Base-by-base conservation (phyloP, 2,329 filamentous ascomycete genomes). In the Cytospora leucostoma region DNA sequence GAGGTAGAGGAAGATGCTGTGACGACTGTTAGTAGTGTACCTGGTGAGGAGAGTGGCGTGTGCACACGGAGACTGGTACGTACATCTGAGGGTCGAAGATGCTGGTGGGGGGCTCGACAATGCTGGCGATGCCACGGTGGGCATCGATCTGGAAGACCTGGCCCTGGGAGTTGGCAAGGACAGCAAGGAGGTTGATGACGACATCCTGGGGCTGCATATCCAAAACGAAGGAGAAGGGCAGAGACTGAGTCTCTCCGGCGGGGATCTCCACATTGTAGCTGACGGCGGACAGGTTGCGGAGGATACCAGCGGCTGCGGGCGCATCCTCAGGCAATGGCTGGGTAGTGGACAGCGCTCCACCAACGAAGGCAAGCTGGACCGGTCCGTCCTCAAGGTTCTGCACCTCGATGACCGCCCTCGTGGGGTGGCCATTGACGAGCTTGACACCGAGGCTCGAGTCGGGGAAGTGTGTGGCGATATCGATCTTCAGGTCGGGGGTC, bases 31-130 rank as follows among this genome's bases (percentile, higher is more conserved):
- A 47, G 54, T 38, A 34, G 49, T 27, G 33, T 19, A 34, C 1
- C 7, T 19, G 35, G 15, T 1, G 15, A 17, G 34, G 4, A n/a
- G 11, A 59, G 38, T 55, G 19, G 27, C 21, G 65, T 34, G 35
- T 33, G 34, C 13, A 50, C 5, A 33, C 12, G 38, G n/a, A 19
- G n/a, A 7, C 15, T 35, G 59, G 11, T 61, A 78, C 89, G 78
- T 83, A 98, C 94, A 97, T 93, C 79, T 97, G 93, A 66, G 93
- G 94, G 75, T 98, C 94, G 68, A 97, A 90, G 77, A 97, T 87
- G 84, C 89, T 96, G 67, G 90, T 92, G 61, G 94, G 92, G 2
- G 93, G 88, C 78, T 98, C 94, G 57, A 98, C 93, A 67, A 99
- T 85, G 75, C 85, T 88, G 68, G 96, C 92, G 56, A 89, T 89